Conservation (phyloP, 768 basidiomycete genomes). For the Podaxis pistillaris region DNA sequence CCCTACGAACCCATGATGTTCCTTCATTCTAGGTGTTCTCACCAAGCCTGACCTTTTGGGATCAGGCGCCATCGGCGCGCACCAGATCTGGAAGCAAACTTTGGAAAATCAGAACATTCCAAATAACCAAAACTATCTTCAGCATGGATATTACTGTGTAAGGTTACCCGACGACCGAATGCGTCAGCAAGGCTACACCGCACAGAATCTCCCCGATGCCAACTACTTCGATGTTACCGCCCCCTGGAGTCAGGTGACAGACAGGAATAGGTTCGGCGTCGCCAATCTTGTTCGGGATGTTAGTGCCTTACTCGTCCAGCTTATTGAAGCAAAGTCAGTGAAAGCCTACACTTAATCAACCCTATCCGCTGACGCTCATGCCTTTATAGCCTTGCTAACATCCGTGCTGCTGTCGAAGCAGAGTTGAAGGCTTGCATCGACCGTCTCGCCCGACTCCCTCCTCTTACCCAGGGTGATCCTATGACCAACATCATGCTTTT, state of each 20-base stretch:
- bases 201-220: constrained; percentile 36
- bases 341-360: neutral
- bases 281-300: constrained; percentile 50
- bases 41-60: constrained; percentile 67
- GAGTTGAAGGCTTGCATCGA: constrained; percentile 34
- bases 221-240: constrained; percentile 44
- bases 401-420: constrained; percentile 37
- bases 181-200: constrained; percentile 36
- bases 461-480: constrained; percentile 32
- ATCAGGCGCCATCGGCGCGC: constrained; percentile 38
- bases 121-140: constrained; percentile 33
- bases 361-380: neutral
- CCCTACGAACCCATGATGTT: neutral
- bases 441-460: constrained; percentile 44
- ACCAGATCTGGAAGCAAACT: constrained; percentile 46
- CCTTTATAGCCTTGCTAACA: constrained; percentile 42
- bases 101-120: constrained; percentile 40
- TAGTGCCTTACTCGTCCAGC: constrained; percentile 47
- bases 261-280: constrained; percentile 54
- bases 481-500: constrained; percentile 43
- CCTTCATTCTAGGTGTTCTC: constrained; percentile 47
- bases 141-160: constrained; percentile 64
- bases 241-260: constrained; percentile 53
- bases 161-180: constrained; percentile 62
- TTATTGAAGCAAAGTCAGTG: constrained; percentile 55